Base-by-base conservation (phyloP, 768 basidiomycete species). In the Podaxis sp. region DNA sequence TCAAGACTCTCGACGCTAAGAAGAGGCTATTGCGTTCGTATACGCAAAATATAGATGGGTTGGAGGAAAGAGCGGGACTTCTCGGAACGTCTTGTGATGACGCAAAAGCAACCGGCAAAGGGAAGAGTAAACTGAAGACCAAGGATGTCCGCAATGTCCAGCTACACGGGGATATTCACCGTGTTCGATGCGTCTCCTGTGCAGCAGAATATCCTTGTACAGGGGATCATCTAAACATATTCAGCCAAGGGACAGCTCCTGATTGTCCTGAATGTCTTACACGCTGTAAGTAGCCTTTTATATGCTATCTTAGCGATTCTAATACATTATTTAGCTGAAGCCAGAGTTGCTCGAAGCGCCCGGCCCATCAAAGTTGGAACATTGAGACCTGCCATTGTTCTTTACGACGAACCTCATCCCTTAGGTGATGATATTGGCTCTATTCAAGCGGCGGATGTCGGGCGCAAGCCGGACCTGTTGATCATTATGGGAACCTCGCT, bases 401-500 rank as follows among this genome's bases (percentile, higher is more conserved):
- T 99, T 2, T 99, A 99, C 73, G 94, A 96, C 70, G 96, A 99
- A 74, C 82, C 90, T 0, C 94, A 95, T 75, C 96, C 93, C 8
- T 81, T 93, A 30, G 94, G 94, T 2, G 95, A 98, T 66, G 92
- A 95, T 49, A 98, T 99, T 67, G 95, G 93, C 40, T 72, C 75
- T 48, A 89, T 97, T 1, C 91, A 95, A 67, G 78, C 85, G 3
- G 77, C 83, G 15, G 96, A 99, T 72, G 72, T 97, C 4, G 74
- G 79, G 15, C 86, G 87, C 57, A 89, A 85, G 70, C 96, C 97
- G 2, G 96, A 99, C 72, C 82, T 97, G 79, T 79, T 99, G 46
- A 88, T 99, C 68, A 90, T 99, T 68, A 96, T 99, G 92, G 96
- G 96, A 24, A 99, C 97, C 15, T 95, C 93, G 17, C 82, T 99